Percentiles rank a stretch among this genome's conserved stretches.
Conservation (phyloP, 352 stramenopile species). For the Phytophthora nicotianae region DNA sequence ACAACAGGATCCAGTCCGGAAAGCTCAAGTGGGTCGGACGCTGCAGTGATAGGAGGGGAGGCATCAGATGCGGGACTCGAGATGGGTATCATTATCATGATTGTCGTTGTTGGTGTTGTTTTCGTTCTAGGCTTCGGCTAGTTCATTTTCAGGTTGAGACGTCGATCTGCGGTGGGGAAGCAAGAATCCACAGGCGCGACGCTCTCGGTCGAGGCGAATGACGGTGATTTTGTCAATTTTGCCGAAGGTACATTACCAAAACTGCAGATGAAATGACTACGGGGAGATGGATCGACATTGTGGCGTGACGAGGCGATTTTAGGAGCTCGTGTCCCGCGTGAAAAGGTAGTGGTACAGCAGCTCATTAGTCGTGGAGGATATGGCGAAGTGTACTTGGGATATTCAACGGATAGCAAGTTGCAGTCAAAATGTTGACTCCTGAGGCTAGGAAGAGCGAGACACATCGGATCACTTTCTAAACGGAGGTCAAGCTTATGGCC, state of each 20-base stretch:
- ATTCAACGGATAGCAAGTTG: slow-evolving; percentile 24
- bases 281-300: background rate
- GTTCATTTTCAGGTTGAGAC: background rate
- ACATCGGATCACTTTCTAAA: slow-evolving; percentile 21
- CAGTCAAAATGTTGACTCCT: slow-evolving; percentile 28
- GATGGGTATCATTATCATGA: background rate
- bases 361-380: slow-evolving; percentile 33
- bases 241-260: background rate
- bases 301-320: slow-evolving; percentile 30
- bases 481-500: slow-evolving; percentile 27
- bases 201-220: too few relatives aligned
- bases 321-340: slow-evolving; percentile 34
- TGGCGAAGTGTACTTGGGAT: slow-evolving; percentile 25
- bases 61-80: slow-evolving; percentile 4
- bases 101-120: background rate
- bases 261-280: background rate
- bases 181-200: background rate
- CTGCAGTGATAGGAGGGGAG: background rate
- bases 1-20: background rate
- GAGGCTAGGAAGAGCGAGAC: slow-evolving; percentile 13
- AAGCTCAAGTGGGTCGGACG: background rate
- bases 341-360: slow-evolving; percentile 26
- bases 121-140: background rate
- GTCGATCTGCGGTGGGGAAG: background rate
- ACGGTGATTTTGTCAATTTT: background rate